Evolutionary conservation across 1,139 yeast genomes (phyloP), one percentile per base, ranked within the genome.

Genomic region (Blastobotrys ciferrii): DNA sequence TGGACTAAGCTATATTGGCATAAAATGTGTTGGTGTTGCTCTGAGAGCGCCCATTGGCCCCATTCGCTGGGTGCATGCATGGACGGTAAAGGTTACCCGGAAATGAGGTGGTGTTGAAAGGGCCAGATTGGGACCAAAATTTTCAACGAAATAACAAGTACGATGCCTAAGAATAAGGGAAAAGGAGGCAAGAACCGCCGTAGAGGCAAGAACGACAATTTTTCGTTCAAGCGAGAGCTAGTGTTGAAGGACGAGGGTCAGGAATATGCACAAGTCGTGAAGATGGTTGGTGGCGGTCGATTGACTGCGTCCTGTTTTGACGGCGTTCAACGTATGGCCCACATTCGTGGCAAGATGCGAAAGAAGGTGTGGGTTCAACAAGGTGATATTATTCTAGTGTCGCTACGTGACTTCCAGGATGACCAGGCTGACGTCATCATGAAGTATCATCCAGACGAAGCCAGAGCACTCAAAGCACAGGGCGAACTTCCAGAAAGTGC

Each of bases 331-430:
- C 84, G 99, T 76, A 80, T 88, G 81, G 98, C 96, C 15, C 98
- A 92, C 68, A 94, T 94, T 65, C 87, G 99, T 78, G 99, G 99
- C 61, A 94, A 94, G 71, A 81, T 94, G 75, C 87, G 99, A 80
- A 94, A 94, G 84, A 92, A 92, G 81, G 98, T 91, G 55, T 94
- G 99, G 99, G 91, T 94, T 88, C 87, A 88, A 42, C 98, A 89
- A 72, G 98, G 98, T 73, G 99, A 94, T 68, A 94, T 94, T 62
- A 89, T 94, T 59, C 76, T 94, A 65, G 92, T 92, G 43, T 89
- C 97, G 4, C 80, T 94, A 65, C 88, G 99, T 78, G 99, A 94
- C 66, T 94, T 92, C 82, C 97, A 94, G 73, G 98, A 92, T 66
- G 96, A 88, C 58, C 95, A 87, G 70, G 94, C 97, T 75, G 99